Evolutionary conservation across 495 filamentous ascomycete genomes (phyloP).

Genomic region (Trichoderma virens): DNA sequence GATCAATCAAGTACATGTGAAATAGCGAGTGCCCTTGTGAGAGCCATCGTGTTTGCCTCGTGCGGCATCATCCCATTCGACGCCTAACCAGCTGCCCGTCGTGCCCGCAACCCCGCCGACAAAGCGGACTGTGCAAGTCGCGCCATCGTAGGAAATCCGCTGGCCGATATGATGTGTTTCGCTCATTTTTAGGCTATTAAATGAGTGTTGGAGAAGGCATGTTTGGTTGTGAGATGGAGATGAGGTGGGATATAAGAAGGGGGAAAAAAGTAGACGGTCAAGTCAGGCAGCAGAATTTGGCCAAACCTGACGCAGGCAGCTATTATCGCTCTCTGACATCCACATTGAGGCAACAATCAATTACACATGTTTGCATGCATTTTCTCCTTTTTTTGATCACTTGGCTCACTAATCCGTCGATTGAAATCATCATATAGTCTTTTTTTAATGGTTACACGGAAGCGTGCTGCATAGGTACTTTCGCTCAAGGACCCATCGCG

Average conservation of each 20-base stretch:
- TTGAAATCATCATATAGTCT: not conserved
- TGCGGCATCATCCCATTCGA: conserved; percentile 87
- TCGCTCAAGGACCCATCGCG: not conserved
- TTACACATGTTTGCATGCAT: not conserved
- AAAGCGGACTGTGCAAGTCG: conserved; percentile 78
- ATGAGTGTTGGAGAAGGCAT: not conserved
- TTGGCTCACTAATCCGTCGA: not conserved
- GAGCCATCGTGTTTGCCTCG: conserved; percentile 87
- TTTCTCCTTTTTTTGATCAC: too few relatives aligned
- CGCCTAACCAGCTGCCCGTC: conserved; percentile 78
- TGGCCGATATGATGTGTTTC: conserved; percentile 42
- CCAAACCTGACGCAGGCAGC: not conserved
- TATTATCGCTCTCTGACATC: not conserved
- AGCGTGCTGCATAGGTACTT: not conserved
- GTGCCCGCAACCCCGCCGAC: conserved; percentile 70
- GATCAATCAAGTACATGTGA: conserved; percentile 53
- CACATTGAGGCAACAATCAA: not conserved
- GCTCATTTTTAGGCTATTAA: not conserved
- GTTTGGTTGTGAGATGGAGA: not conserved
- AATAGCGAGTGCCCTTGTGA: conserved; percentile 72
- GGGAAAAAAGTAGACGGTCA: conserved; percentile 3
- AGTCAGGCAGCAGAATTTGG: conserved; percentile 16
- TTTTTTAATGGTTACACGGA: not conserved
- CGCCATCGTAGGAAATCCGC: conserved; percentile 66
- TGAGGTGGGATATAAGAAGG: not conserved